Evolutionary conservation across 345 rosid genomes (phyloP).

Genomic region (Physaria fendleri): DNA sequence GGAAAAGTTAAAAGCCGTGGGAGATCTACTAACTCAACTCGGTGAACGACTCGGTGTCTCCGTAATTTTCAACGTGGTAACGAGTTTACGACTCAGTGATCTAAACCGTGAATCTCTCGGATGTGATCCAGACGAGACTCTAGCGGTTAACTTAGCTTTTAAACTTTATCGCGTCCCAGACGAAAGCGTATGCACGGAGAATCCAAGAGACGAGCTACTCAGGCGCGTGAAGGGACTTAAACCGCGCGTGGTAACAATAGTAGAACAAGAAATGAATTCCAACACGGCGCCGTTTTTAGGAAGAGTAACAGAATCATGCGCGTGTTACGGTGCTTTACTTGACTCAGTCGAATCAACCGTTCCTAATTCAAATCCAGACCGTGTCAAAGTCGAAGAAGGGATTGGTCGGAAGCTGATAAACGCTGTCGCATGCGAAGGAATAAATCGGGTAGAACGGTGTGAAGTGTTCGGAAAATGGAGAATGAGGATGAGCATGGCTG

Average conservation of each 20-base stretch:
- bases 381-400: conserved; percentile 57
- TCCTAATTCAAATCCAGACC: conserved; percentile 34
- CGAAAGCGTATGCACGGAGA: conserved; percentile 85
- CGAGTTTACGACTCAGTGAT: conserved; percentile 39
- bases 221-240: conserved; percentile 68
- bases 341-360: conserved; percentile 70
- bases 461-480: conserved; percentile 96
- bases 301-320: conserved; percentile 47
- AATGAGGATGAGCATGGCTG: conserved; percentile 94
- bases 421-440: conserved; percentile 83
- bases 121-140: conserved; percentile 54
- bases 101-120: conserved; percentile 61
- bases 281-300: conserved; percentile 67
- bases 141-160: conserved; percentile 83
- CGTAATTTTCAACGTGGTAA: conserved; percentile 41
- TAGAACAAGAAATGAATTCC: conserved; percentile 66
- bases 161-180: conserved; percentile 65
- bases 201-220: conserved; percentile 85
- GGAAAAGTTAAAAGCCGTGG: conserved; percentile 42
- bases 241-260: conserved; percentile 74
- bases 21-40: conserved; percentile 37
- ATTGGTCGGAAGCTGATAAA: conserved; percentile 59
- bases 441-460: conserved; percentile 81
- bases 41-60: conserved; percentile 41
- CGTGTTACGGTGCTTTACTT: conserved; percentile 64